Evolutionary conservation across 345 rosid species (phyloP), one percentile per base, ranked within the genome.

Genomic region (Acer saccharum): DNA sequence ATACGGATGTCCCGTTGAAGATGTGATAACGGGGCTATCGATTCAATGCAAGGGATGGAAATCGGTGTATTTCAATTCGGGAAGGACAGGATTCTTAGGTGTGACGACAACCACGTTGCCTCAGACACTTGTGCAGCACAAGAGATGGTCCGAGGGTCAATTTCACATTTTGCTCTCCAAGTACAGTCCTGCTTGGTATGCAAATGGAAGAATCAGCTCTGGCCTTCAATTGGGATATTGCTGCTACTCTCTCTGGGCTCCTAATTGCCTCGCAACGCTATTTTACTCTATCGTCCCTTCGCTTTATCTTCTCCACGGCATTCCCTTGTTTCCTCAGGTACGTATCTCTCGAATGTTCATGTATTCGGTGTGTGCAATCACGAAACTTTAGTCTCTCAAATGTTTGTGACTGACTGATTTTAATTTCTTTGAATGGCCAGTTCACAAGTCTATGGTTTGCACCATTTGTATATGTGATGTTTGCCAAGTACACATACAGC

Each of bases 71-170:
- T 82, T 69, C 75, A 83, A 81, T 72, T 95, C 98, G 1, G 54
- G 83, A 39, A 89, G 84, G 76, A 50, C 80, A 50, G 97, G 88
- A 10, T 95, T 95, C 81, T 10, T 87, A 2, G 98, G 98, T 16
- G 58, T 88, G 27, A 89, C 83, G 0, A 88, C 98, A 1, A 83
- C 81, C 18, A 90, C 93, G 13, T 75, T 91, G 76, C 80, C 71
- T 27, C 91, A 93, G 84, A 67, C 82, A n/a, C 87, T 95, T 14
- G 83, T 90, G 77, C 97, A 93, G 78, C 91, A 86, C 58, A 88
- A 87, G 84, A 87, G 98, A 77, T 93, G 98, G 98, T 81, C 98
- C 0, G 95, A 88, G 68, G 98, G 98, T 12, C 85, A 88, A 50
- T 76, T 95, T 65, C 98, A 95, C 81, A 84, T 95, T 71, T 46